These are phyloP conservation scores for Dothistroma pini DNA, from an alignment of 2,329 filamentous ascomycete genomes.

Conservation along the genomic window DNA sequence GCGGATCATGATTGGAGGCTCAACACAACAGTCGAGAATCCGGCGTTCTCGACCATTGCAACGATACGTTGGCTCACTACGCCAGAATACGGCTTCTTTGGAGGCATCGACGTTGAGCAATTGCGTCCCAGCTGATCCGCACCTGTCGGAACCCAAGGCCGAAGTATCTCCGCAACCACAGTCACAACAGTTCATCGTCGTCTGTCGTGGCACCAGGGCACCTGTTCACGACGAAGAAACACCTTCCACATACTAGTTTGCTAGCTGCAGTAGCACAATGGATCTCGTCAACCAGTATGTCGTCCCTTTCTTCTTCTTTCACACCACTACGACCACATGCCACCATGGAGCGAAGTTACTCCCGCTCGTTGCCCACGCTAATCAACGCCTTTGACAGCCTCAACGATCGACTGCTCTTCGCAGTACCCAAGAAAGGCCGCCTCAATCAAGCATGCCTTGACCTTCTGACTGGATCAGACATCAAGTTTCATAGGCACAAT, in stretches of 20 bases:
- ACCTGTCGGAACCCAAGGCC: background rate
- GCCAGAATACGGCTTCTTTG: background rate
- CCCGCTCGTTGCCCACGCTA: conserved; percentile 33
- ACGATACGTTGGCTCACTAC: background rate
- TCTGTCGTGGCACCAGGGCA: background rate
- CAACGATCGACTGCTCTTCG: conserved; percentile 89
- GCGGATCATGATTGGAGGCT: background rate
- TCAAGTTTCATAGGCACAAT: conserved; percentile 93
- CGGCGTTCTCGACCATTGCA: background rate
- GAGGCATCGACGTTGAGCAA: background rate
- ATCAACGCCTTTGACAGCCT: conserved; percentile 57
- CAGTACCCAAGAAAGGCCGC: conserved; percentile 98
- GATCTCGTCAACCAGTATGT: conserved; percentile 38
- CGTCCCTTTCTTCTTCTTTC: background rate
- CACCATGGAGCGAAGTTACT: conserved; percentile 19
- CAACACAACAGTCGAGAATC: background rate
- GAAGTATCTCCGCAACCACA: background rate
- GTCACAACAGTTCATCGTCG: background rate
- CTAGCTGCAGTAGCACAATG: conserved; percentile 23
- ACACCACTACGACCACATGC: background rate
- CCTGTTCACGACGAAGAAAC: conserved; percentile 2
- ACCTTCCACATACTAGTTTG: conserved; percentile 2
- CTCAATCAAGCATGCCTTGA: conserved; percentile 85
- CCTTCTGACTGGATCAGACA: conserved; percentile 87
- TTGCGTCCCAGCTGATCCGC: background rate